phyloP scores from a whole-genome alignment of 192 early-diverging fungal genomes.

The Dimargaris xerosporica region DNA sequence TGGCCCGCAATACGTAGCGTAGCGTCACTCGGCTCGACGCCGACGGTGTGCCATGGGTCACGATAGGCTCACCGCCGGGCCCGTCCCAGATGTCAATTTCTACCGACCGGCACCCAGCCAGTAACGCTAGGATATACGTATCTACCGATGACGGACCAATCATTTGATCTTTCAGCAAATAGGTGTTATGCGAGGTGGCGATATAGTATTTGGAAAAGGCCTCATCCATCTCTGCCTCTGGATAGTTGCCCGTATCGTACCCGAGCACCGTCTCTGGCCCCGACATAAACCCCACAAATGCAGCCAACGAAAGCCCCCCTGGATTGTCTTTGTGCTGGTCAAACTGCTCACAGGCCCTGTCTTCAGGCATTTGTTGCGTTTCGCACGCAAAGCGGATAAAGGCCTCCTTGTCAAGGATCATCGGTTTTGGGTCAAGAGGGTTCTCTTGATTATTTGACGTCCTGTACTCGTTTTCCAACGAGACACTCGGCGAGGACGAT shows the following conservation, averaged over 20 bases:
- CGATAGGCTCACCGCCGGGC: conserved; percentile 46
- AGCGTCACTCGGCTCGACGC: conserved; percentile 71
- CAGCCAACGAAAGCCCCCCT: not conserved
- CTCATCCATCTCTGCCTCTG: conserved; percentile 17
- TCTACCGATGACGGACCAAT: conserved; percentile 64
- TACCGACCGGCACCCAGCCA: conserved; percentile 77
- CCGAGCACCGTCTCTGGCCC: not conserved
- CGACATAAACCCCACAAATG: not conserved
- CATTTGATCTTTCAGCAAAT: conserved; percentile 72
- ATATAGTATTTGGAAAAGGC: conserved; percentile 71
- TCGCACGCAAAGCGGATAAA: not conserved
- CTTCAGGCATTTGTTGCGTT: not conserved
- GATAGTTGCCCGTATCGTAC: not conserved
- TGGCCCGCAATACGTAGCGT: conserved; percentile 66
- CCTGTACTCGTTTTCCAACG: no score
- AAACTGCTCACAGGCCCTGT: not conserved
- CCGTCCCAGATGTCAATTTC: conserved; percentile 93
- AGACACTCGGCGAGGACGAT: no score
- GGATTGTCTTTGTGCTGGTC: not conserved
- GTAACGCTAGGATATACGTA: conserved; percentile 72
- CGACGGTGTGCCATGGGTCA: conserved; percentile 66
- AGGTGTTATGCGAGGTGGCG: conserved; percentile 83
- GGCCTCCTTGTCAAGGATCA: no score
- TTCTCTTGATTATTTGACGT: no score
- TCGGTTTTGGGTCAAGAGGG: no score